phyloP scores from a whole-genome alignment of 257 asterid genomes.

The Ballota nigra region DNA sequence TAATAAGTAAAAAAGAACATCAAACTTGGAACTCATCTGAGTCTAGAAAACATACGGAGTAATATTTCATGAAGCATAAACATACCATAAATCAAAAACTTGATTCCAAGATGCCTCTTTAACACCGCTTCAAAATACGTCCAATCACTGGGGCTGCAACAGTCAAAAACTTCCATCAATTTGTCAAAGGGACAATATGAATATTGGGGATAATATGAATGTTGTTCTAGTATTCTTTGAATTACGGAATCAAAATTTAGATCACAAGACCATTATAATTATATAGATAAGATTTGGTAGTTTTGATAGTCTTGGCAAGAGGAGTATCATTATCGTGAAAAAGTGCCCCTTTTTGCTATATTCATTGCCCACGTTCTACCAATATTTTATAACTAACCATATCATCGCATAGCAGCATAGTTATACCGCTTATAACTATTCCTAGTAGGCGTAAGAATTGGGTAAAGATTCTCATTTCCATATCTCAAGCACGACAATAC shows the following conservation, averaged over 20 bases:
- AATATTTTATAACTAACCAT: not conserved
- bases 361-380: not conserved
- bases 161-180: constrained; percentile 28
- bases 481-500: not conserved
- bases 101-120: constrained; percentile 74
- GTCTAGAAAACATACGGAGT: constrained; percentile 21
- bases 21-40: constrained; percentile 2
- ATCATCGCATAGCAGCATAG: not conserved
- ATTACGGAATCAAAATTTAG: not conserved
- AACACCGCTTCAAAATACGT: constrained; percentile 73
- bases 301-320: not conserved
- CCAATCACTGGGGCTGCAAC: constrained; percentile 93
- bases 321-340: not conserved
- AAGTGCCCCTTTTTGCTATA: not conserved
- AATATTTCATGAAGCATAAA: not conserved
- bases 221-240: not conserved
- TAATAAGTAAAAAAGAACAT: not conserved
- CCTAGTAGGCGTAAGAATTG: not conserved
- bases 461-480: constrained; percentile 1
- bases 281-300: not conserved
- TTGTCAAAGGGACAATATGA: constrained; percentile 1
- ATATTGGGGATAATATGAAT: not conserved
- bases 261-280: not conserved
- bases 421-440: not conserved
- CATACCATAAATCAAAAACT: constrained; percentile 71